Evolutionary conservation across 192 early-diverging fungal genomes (phyloP), one percentile per base, ranked within the genome.

Genomic region (Spinellus fusiger): DNA sequence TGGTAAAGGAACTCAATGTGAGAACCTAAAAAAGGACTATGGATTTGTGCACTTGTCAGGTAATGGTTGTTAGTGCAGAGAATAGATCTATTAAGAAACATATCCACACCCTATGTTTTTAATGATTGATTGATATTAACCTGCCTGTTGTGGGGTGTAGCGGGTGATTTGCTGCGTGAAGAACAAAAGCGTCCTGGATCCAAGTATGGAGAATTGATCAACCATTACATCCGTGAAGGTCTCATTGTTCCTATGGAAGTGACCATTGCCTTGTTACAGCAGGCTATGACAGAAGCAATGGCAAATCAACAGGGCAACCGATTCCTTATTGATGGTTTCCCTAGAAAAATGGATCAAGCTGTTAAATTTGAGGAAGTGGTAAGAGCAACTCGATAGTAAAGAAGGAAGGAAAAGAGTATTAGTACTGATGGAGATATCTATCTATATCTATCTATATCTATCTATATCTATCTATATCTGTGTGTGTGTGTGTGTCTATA

Each of bases 241-340:
- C 67, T 90, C 60, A 98, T 98, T 71, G 97, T 99, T 12, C 97
- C 95, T 23, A 88, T 89, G 79, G 91, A 93, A 65, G 92, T 99
- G 56, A 98, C 95, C 5, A 94, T 98, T 58, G 83, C 83, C 1
- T 79, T 99, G 8, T 81, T 99, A 46, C 87, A 95, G 57, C 85
- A 90, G 28, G 93, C 91, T 12, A 98, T 99, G 90, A 81, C 82
- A 61, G 77, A 83, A 51, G 73, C 71, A 37, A 76, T 80, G 23
- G 79, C 80, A 37, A 78, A 75, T 56, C 64, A 71, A 10, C 77
- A 77, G 10, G 64, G 62, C 6, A 54, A 22, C 3, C 76, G 89
- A 48, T 99, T 99, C 77, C 71, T 99, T 68, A 87, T 99, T 50
- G 97, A 99, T 61, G 97, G 97, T 1, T 99, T 99, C 85, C 97